A percentile compares a stretch with the other conserved stretches of the same genome.
phyloP scores from a whole-genome alignment of 441 rosid genomes.

The Gossypium davidsonii region DNA sequence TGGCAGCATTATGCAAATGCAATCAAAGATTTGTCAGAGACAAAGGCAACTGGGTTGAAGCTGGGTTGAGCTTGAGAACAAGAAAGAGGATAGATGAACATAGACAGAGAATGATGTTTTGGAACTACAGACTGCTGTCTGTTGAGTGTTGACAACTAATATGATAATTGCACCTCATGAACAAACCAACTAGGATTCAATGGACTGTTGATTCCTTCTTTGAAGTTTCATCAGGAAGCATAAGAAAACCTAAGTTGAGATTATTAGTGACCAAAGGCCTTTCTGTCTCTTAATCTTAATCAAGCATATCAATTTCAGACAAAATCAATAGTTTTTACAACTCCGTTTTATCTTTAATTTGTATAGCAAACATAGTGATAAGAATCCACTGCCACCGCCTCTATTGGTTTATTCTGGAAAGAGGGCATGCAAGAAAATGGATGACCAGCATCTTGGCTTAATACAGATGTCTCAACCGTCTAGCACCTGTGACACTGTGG shows the following conservation, averaged over 20 bases:
- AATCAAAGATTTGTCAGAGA: neutral
- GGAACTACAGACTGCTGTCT: neutral
- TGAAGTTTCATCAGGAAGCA: slow-evolving; percentile 2
- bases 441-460: neutral
- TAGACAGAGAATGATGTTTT: neutral
- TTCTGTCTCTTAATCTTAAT: neutral
- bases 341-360: neutral
- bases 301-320: slow-evolving; percentile 1
- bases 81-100: slow-evolving; percentile 3
- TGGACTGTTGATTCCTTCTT: slow-evolving; percentile 1
- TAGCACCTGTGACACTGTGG: neutral
- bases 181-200: neutral
- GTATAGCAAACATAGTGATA: neutral
- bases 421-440: neutral
- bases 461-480: neutral
- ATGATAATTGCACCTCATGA: neutral
- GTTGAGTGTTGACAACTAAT: neutral
- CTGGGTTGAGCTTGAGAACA: neutral
- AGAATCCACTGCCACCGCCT: neutral
- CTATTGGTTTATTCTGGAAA: neutral
- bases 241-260: neutral
- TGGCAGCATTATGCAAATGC: neutral
- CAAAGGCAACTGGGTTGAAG: neutral
- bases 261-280: slow-evolving; percentile 2
- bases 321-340: neutral